These are phyloP conservation scores for Colletotrichum lentis DNA, from an alignment of 2,329 filamentous ascomycete species.

Conservation along the genomic window DNA sequence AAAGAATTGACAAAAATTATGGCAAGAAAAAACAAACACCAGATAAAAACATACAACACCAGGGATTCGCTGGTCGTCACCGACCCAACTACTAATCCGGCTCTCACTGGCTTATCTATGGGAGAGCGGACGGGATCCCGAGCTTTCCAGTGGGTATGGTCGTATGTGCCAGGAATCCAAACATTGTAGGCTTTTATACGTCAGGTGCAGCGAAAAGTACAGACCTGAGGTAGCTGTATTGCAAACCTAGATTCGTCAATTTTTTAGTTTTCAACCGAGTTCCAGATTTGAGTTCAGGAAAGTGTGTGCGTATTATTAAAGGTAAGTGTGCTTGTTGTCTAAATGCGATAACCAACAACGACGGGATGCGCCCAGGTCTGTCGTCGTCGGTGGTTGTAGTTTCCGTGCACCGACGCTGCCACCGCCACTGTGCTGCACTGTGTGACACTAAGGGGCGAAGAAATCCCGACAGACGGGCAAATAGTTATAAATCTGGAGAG, in stretches of 20 bases:
- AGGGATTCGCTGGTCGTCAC: constrained; percentile 7
- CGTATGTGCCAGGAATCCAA: neutral
- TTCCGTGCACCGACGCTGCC: constrained; percentile 10
- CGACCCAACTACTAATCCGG: constrained; percentile 9
- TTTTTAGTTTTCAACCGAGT: too few species aligned
- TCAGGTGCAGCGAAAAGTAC: too few species aligned
- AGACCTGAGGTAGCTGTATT: too few species aligned
- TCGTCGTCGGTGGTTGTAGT: constrained; percentile 2
- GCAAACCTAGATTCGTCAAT: too few species aligned
- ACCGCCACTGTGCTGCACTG: constrained; percentile 21
- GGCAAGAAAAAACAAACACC: too few species aligned
- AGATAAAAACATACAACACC: constrained; percentile 8
- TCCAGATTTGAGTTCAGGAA: too few species aligned
- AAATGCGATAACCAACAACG: neutral
- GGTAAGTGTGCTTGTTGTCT: too few species aligned
- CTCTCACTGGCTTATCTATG: constrained; percentile 1
- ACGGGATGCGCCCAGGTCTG: neutral
- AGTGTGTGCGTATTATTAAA: too few species aligned
- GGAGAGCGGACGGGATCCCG: constrained; percentile 5
- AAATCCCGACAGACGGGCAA: neutral
- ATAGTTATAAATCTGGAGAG: neutral
- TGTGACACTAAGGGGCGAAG: constrained; percentile 4
- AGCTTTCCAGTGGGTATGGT: constrained; percentile 8
- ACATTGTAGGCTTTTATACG: too few species aligned
- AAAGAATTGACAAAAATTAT: neutral